Base-by-base conservation (phyloP, 73 alveolate species). In the Paramecium sexaurelia region DNA sequence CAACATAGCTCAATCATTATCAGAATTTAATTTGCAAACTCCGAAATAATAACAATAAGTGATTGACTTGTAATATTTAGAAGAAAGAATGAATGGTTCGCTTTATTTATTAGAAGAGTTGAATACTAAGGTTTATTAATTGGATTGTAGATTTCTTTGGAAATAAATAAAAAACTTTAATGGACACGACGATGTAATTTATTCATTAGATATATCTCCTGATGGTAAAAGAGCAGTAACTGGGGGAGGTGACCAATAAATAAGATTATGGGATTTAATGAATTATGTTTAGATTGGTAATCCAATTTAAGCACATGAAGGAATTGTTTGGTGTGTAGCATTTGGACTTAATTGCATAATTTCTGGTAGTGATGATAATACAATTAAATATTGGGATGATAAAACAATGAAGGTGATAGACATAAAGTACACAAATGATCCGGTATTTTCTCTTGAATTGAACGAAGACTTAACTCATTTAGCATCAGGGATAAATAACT, bases 301-400 rank as follows among this genome's bases (percentile, higher is more conserved):
- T 17, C n/a, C 47, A 24, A 35, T 69, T 69, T 5, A 69, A 69
- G 85, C 85, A 10, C 85, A 69, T 32, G 85, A 69, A n/a, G 85
- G 85, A 8, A 69, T 69, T 13, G 85, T 69, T 24, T 69, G 85
- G 85, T 32, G 85, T 69, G 85, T 69, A 19, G 56, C 55, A 6
- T 69, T 13, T 32, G 55, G 56, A 35, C 10, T 11, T 9, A 35
- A 69, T 69, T 24, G 17, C 26, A 19, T 69, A 13, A 32, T 69
- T 7, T 69, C 85, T 69, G 85, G 85, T 24, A 69, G 85, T 69
- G 85, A 69, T 69, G 85, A 69, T 69, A 69, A 69, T 11, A 69
- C 85, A 24, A 69, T 69, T 69, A 69, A 69, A 27, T 69, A 27
- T 32, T 69, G 85, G 85, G 85, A 69, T 27, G 47, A 69, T 11